These are phyloP conservation scores for Nymphaea thermarum DNA, from an alignment of 164 flowering plant species.

Conservation along the genomic window DNA sequence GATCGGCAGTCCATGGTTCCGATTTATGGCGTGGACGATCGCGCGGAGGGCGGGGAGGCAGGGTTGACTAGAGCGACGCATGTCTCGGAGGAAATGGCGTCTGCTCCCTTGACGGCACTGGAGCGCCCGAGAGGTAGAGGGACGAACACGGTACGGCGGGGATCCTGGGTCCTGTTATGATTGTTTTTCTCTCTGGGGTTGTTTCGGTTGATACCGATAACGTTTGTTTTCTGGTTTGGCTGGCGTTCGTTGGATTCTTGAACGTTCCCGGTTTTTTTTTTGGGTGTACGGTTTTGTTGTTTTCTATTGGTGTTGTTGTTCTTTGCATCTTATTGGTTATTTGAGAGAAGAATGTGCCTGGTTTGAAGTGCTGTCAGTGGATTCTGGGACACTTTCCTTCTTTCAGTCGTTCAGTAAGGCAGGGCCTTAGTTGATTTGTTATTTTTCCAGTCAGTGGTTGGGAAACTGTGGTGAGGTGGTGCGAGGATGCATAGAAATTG, in stretches of 20 bases:
- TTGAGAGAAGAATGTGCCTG: neutral
- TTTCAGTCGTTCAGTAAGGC: neutral
- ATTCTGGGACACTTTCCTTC: neutral
- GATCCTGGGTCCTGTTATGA: neutral
- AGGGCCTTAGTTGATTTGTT: neutral
- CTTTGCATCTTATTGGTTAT: neutral
- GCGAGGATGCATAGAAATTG: too few relatives aligned
- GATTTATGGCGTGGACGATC: neutral
- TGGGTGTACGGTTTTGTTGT: neutral
- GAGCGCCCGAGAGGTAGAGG: slow-evolving; percentile 67
- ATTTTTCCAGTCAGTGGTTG: neutral
- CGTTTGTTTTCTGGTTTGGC: neutral
- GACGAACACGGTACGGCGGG: slow-evolving; percentile 49
- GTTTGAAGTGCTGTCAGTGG: neutral
- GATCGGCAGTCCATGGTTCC: neutral
- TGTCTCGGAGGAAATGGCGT: slow-evolving; percentile 26
- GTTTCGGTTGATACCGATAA: neutral
- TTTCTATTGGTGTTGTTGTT: too few relatives aligned
- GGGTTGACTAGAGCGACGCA: neutral
- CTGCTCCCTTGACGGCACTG: slow-evolving; percentile 65
- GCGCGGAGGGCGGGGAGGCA: neutral
- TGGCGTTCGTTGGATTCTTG: neutral
- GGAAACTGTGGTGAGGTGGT: neutral
- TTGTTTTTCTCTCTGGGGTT: neutral
- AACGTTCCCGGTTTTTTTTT: neutral